Base-by-base conservation (phyloP, 495 filamentous ascomycete species). In the Lasiosphaeriaceae sp. region DNA sequence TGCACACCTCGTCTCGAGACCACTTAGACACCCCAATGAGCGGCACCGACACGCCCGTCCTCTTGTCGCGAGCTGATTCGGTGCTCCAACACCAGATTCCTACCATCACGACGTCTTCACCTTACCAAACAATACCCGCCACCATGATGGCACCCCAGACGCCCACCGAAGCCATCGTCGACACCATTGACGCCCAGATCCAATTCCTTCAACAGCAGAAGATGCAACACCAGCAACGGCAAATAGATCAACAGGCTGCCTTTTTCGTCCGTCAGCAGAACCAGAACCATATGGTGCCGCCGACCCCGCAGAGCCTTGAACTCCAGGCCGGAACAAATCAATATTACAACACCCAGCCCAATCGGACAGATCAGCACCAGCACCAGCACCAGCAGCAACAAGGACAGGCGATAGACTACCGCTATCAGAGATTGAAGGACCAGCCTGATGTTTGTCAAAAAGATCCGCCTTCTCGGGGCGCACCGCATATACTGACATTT, bases 281-380 rank as follows among this genome's bases (percentile, higher is more conserved):
- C 52, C 74, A 72, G 49, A 77, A 80, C 52, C 74, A 72, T 39
- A 86, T 90, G 62, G 86, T 97, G 21, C 94, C 94, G 8, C 92
- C 91, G 11, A 98, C 94, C 1, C 94, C 94, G 0, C 93, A 92
- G 64, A 97, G 94, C 67, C 80, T 93, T 44, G 92, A 97, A 66
- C 80, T 97, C 65, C 90, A 91, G 58, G 87, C 86, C 14, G 81
- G 80, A 1, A 14, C 57, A 49, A 82, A 80, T 11, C 84, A n/a
- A n/a, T n/a, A 86, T 44, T 86, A 85, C 59, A 69, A 66, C 34
- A 12, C 51, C 19, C 62, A 61, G 23, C 52, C 60, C 11, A 60
- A 71, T 61, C 70, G 79, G 72, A 43, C 77, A 77, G 71, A 89
- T 79, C 66, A 81, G 19, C 64, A 64, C 31, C 60, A 85, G 43